Conservation (phyloP, 108 stramenopile species). For the Skeletonema menzelii region DNA sequence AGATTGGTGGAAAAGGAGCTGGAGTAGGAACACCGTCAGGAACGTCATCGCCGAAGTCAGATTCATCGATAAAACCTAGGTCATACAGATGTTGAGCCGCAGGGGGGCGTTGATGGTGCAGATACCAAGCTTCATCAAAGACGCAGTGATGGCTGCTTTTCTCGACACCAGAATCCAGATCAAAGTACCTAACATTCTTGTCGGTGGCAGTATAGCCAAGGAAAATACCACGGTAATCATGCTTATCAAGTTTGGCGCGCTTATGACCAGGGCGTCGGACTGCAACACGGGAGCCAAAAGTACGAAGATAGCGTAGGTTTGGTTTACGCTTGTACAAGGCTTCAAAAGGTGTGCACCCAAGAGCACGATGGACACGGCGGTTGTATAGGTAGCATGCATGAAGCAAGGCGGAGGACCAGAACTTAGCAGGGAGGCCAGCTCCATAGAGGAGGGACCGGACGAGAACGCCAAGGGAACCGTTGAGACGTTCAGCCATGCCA, state of each 20-base stretch:
- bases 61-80: background rate
- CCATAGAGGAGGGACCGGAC: too few relatives aligned
- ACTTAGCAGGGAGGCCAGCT: too few relatives aligned
- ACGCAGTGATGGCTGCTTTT: constrained; percentile 14
- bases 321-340: constrained; percentile 5
- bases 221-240: background rate
- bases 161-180: background rate
- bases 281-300: constrained; percentile 9
- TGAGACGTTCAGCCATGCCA: too few relatives aligned
- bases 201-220: background rate
- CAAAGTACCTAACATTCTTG: background rate
- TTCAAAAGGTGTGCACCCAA: constrained; percentile 3
- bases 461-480: too few relatives aligned
- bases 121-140: constrained; percentile 33
- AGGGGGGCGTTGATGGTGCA: constrained; percentile 1
- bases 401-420: too few relatives aligned
- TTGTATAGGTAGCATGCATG: background rate
- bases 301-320: background rate
- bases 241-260: too few relatives aligned
- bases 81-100: constrained; percentile 15
- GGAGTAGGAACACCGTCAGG: background rate
- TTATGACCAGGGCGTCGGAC: too few relatives aligned
- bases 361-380: background rate
- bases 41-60: background rate
- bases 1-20: background rate